Conservation (phyloP, 73 alveolate genomes). For the Paramecium caudatum region DNA sequence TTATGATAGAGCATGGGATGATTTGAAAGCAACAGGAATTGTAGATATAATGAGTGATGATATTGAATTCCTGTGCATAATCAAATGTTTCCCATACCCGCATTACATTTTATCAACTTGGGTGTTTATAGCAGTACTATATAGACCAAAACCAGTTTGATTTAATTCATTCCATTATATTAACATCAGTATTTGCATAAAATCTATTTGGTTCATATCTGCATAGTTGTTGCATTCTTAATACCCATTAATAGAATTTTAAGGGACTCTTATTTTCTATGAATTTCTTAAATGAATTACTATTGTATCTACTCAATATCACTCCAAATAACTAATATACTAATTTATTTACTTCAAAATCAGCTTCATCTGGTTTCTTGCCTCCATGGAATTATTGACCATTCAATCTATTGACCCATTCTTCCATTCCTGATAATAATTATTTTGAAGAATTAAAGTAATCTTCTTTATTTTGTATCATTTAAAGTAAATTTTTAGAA, state of each 20-base stretch:
- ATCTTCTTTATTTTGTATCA: neutral
- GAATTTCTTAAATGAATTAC: slow-evolving; percentile 18
- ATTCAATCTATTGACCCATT: slow-evolving; percentile 43
- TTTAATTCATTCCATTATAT: slow-evolving; percentile 25
- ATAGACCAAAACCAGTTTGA: slow-evolving; percentile 8
- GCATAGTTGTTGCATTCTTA: slow-evolving; percentile 40
- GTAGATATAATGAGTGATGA: slow-evolving; percentile 93
- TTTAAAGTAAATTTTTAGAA: neutral
- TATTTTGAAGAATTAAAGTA: neutral
- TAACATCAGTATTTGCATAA: slow-evolving; percentile 8
- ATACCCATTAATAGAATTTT: slow-evolving; percentile 38
- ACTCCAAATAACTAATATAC: slow-evolving; percentile 39
- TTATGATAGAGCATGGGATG: slow-evolving; percentile 94
- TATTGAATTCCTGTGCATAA: slow-evolving; percentile 90
- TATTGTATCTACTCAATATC: slow-evolving; percentile 56
- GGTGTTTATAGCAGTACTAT: slow-evolving; percentile 88
- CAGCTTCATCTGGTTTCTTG: slow-evolving; percentile 54
- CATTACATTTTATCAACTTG: slow-evolving; percentile 94
- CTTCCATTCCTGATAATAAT: slow-evolving; percentile 8
- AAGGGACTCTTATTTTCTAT: slow-evolving; percentile 47
- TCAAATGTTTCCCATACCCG: slow-evolving; percentile 92
- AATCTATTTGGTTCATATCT: slow-evolving; percentile 10
- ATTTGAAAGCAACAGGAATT: slow-evolving; percentile 94
- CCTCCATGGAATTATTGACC: slow-evolving; percentile 64
- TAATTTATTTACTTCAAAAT: slow-evolving; percentile 3